Evolutionary conservation across 805 yeast genomes (phyloP), one percentile per base, ranked within the genome.

Genomic region (Torulaspora maleeae): DNA sequence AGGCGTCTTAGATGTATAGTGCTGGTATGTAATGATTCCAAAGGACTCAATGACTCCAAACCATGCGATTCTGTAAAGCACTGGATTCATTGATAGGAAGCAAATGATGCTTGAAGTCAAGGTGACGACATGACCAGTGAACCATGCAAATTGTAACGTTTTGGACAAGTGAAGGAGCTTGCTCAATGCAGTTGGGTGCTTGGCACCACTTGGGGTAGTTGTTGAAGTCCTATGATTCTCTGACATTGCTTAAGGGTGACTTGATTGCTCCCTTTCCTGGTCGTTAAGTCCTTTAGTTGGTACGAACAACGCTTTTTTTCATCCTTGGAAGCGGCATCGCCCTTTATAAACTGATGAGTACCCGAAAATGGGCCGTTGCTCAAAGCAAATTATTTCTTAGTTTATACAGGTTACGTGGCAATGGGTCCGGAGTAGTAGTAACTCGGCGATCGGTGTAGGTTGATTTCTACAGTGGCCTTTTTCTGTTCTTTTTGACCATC

Each of bases 71-170:
- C 77, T 73, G 69, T 86, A 86, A 70, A 82, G 74, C 44, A 69
- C 51, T 10, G 54, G 43, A 38, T 73, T 71, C 52, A 73, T 60
- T n/a, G 59, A 42, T 28, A 69, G 41, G 24, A 67, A 52, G 51
- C 72, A 79, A 40, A 71, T 50, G 8, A 66, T 34, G n/a, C 70
- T 63, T 40, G 70, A 71, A 9, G 66, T 22, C 16, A 79, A 62
- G 4, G 78, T 78, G 38, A 68, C 51, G n/a, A 69, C 63, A 53
- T 81, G 85, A 37, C 84, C 83, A 10, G 61, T 57, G 63, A 86
- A 86, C 96, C 95, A 89, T 4, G 78, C 80, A 55, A 85, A 84
- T 65, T 86, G 90, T 45, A 77, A 63, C 12, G 81, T 72, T 64
- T 75, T 59, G 20, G 64, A 49, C 27, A 62, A 44, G 24, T 47